Evolutionary conservation across 306 rosid species (phyloP).

Genomic region (Dalbergia cochinchinensis): DNA sequence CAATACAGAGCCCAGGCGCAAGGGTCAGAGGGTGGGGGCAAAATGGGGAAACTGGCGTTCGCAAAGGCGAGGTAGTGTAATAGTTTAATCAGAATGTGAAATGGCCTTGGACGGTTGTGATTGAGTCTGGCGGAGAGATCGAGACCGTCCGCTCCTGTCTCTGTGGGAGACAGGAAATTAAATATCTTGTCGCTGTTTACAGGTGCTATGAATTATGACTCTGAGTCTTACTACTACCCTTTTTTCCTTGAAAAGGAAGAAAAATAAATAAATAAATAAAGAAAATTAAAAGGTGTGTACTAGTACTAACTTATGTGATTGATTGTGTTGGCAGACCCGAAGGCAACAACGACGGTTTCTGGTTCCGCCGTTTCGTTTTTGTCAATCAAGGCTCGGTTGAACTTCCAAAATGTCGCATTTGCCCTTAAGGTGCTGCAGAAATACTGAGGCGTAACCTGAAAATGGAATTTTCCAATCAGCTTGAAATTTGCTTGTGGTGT

Average conservation of each 20-base stretch:
- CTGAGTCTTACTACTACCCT: background rate
- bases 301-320: too few relatives aligned
- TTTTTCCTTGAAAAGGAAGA: background rate
- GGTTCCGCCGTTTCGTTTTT: constrained; percentile 17
- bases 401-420: background rate
- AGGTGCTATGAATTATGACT: constrained; percentile 47
- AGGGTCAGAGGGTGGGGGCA: constrained; percentile 49
- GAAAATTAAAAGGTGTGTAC: background rate
- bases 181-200: constrained; percentile 57
- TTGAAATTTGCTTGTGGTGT: too few relatives aligned
- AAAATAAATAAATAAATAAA: background rate
- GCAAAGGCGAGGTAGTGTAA: constrained; percentile 27
- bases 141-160: constrained; percentile 34
- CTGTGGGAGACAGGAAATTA: constrained; percentile 42
- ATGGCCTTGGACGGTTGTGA: constrained; percentile 50
- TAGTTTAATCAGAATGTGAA: constrained; percentile 6
- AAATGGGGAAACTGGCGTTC: constrained; percentile 48
- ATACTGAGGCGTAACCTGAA: background rate
- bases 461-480: too few relatives aligned
- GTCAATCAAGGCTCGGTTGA: background rate
- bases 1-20: background rate
- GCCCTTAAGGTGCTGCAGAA: background rate
- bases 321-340: background rate
- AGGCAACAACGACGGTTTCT: constrained; percentile 32
- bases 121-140: constrained; percentile 37